Base-by-base conservation (phyloP, 2,329 filamentous ascomycete genomes). In the Davidsoniella eucalypti region DNA sequence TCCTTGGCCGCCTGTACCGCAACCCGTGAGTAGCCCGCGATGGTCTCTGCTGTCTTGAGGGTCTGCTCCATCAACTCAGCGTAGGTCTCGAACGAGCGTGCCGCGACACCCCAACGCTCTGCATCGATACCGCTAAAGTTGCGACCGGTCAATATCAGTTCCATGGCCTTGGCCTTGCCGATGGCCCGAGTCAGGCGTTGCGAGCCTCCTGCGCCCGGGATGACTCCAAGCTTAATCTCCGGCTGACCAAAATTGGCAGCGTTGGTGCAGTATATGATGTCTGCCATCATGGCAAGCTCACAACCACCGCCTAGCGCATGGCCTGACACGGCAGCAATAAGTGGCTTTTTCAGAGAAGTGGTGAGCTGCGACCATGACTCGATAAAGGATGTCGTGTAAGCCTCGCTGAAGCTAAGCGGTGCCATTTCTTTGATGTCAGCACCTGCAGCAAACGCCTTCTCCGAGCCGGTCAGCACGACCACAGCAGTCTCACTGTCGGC, bases 401-500 rank as follows among this genome's bases (percentile, higher is more conserved):
- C 90, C 56, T 82, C 71, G 55, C 84, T 77, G 68, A 98, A 98
- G 50, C 82, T 88, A 38, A 95, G 78, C 54, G 87, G 81, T 26
- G 87, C 84, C 92, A 98, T 98, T 68, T 98, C 92, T 67, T 96
- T 96, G 71, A 98, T 98, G 66, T 98, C 92, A 54, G 92, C 92
- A 47, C 92, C 92, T 42, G 92, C 90, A 26, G 90, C 90, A 62
- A 95, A 98, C 40, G 90, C 88, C 65, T 82, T 87, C 57, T 87
- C 73, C 43, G 83, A 93, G 50, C 92, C 92, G 1, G 92, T 95
- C 52, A 98, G 72, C 53, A 98, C 67, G 58, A 94, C 86, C 58
- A 82, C 82, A 8, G 78, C 76, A 56, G 87, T 82, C 29, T 74
- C 71, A 51, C 80, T 72, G 55, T 84, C 78, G 44, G 72, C 65